Evolutionary conservation across 495 filamentous ascomycete species (phyloP).

Genomic region (Daldinia caldariorum): DNA sequence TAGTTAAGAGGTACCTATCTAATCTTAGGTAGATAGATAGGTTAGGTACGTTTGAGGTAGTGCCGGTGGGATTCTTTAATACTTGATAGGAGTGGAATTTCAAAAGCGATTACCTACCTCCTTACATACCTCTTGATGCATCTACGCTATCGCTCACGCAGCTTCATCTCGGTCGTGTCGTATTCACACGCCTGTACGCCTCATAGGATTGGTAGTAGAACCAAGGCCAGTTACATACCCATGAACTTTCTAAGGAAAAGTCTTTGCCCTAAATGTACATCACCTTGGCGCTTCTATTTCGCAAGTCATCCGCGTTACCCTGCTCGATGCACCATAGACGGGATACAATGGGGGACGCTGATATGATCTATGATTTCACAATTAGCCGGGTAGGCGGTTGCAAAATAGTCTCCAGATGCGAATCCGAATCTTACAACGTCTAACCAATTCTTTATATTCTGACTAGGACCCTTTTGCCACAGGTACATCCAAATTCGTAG

Average conservation of each 20-base stretch:
- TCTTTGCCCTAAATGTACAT: background rate
- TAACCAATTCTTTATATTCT: background rate
- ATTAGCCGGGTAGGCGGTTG: constrained; percentile 3
- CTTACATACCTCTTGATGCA: no score
- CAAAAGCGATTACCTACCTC: background rate
- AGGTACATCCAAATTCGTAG: background rate
- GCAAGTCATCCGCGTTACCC: constrained; percentile 1
- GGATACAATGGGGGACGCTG: constrained; percentile 1
- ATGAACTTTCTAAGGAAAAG: no score
- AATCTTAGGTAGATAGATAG: no score
- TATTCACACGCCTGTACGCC: no score
- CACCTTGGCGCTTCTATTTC: constrained; percentile 1
- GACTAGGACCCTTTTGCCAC: background rate
- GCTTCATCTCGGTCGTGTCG: no score
- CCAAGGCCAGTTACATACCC: no score
- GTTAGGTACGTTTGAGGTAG: background rate
- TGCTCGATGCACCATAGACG: constrained; percentile 13
- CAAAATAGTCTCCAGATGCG: background rate
- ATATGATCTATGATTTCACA: constrained; percentile 13
- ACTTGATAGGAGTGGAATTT: background rate
- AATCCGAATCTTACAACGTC: background rate
- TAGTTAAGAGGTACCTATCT: no score
- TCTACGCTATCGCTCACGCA: no score
- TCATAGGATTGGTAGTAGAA: no score
- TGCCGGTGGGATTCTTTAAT: background rate